Conservation (phyloP, 495 filamentous ascomycete genomes). For the Penicillium alfredii region DNA sequence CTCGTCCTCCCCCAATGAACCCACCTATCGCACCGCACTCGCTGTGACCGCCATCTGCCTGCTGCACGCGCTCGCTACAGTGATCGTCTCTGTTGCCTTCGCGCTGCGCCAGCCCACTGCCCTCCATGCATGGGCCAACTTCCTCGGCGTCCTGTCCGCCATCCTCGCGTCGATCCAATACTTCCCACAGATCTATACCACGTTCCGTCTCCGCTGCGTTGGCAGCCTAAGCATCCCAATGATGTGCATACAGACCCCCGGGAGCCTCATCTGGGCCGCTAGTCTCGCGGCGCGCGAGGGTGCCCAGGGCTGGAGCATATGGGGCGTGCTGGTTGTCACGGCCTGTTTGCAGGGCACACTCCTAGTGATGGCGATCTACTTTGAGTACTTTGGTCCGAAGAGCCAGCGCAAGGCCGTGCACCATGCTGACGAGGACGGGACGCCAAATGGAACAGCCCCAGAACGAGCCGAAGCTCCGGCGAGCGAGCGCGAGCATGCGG, state of each 20-base stretch:
- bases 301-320: slow-evolving; percentile 84
- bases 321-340: slow-evolving; percentile 82
- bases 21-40: slow-evolving; percentile 70
- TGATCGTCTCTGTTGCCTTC: slow-evolving; percentile 60
- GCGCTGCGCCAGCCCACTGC: slow-evolving; percentile 48
- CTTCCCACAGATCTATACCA: slow-evolving; percentile 89
- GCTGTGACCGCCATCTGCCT: slow-evolving; percentile 62
- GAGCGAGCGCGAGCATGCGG: slow-evolving; percentile 22
- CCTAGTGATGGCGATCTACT: slow-evolving; percentile 72
- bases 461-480: slow-evolving; percentile 8
- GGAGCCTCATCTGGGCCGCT: slow-evolving; percentile 78
- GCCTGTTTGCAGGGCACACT: slow-evolving; percentile 81
- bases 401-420: slow-evolving; percentile 27
- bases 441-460: slow-evolving; percentile 25
- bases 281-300: slow-evolving; percentile 80
- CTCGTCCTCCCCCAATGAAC: slow-evolving; percentile 31
- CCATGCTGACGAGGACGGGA: slow-evolving; percentile 30
- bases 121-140: slow-evolving; percentile 71
- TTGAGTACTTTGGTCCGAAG: slow-evolving; percentile 51
- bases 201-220: slow-evolving; percentile 73
- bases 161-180: slow-evolving; percentile 85
- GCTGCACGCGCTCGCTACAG: slow-evolving; percentile 60
- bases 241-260: slow-evolving; percentile 98
- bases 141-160: slow-evolving; percentile 71
- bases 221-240: slow-evolving; percentile 90